Evolutionary conservation across 371 early-diverging fungal species (phyloP), one percentile per base, ranked within the genome.

Genomic region (Mortierella sp.): DNA sequence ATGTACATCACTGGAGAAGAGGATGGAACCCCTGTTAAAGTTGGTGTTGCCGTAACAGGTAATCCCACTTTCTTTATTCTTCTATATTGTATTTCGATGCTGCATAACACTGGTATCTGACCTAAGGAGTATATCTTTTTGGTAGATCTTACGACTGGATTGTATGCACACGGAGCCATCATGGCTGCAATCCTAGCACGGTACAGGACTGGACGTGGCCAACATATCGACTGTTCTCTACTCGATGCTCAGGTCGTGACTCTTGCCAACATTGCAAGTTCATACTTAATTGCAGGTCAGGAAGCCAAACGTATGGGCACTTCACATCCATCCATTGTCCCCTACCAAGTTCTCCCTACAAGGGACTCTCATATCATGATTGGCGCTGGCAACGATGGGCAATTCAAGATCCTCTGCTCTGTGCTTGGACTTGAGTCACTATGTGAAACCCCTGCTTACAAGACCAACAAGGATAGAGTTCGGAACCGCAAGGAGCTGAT

Each of bases 41-140:
- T 96, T 5, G 97, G 97, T 39, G 97, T 97, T 2, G 97, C 97
- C 0, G 95, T 97, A n/a, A 97, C 96, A 57, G 95, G 91, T 92
- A 89, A 76, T 20, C 6, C 39, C 8, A 24, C 2, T 47, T 8
- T 62, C 20, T 54, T 65, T 52, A 8, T 8, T 35, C 35, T 35
- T 35, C 3, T 35, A 35, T 35, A 35, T 35, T 35, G 35, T 35
- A 35, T 5, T 8, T 35, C 6, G 35, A 35, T 6, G 3, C 6
- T 35, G 35, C 35, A 35, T 35, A 35, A 8, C 35, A 35, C 3
- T 35, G 3, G 35, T 35, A 35, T 35, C 35, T 35, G 35, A 35
- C 6, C 6, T 35, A 35, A 8, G 6, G 6, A 35, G 35, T 0
- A 35, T 35, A 52, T 11, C 3, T 24, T 37, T 59, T 67, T 37